Percentiles rank a stretch among this genome's conserved stretches.
Conservation (phyloP, 495 filamentous ascomycete genomes). For the Neurospora cerealis region DNA sequence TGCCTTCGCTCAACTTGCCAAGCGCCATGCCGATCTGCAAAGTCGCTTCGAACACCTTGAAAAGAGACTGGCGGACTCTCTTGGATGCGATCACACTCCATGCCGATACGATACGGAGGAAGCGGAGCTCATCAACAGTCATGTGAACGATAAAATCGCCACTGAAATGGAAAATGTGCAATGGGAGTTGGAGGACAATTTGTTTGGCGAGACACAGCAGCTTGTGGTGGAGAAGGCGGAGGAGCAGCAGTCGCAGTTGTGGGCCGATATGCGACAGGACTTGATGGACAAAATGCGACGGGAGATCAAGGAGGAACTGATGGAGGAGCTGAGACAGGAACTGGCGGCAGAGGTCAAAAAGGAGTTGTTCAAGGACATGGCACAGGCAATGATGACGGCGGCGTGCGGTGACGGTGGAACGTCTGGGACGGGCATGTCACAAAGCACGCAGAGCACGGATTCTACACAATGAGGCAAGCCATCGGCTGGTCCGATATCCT, state of each 20-base stretch:
- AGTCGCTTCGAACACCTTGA: constrained; percentile 1
- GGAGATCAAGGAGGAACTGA: not conserved
- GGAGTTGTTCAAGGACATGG: constrained; percentile 5
- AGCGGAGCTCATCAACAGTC: not conserved
- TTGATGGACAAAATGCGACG: not conserved
- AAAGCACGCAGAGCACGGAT: not conserved
- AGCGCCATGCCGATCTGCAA: not conserved
- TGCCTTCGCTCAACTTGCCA: not conserved
- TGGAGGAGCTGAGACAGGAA: not conserved
- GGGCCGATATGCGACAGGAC: not conserved
- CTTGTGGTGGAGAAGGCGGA: not conserved
- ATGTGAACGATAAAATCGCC: not conserved
- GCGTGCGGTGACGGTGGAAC: not conserved
- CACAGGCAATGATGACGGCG: constrained; percentile 6
- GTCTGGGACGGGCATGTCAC: not conserved
- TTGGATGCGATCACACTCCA: not conserved
- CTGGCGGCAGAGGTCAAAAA: constrained; percentile 1
- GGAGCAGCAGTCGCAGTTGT: not conserved
- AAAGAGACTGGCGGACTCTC: not conserved
- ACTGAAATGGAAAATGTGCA: not conserved
- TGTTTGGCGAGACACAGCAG: not conserved
- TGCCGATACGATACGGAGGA: constrained; percentile 3
- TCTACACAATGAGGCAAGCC: not conserved
- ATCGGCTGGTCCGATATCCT: not conserved
- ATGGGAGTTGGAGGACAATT: not conserved